Evolutionary conservation across 2,329 filamentous ascomycete species (phyloP).

Genomic region (Talaromyces atroroseus): DNA sequence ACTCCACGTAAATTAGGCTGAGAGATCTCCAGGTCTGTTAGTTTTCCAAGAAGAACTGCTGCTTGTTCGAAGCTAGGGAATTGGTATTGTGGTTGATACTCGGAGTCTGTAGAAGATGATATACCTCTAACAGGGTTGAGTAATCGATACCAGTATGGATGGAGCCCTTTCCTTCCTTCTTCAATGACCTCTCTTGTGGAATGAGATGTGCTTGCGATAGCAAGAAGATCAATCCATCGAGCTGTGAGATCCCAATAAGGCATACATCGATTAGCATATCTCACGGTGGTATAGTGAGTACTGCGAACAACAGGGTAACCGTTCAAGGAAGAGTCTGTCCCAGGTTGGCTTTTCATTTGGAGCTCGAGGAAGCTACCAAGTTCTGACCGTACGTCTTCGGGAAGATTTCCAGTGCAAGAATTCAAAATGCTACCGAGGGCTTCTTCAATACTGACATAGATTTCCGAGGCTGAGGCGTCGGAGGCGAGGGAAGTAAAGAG

Average conservation of each 20-base stretch:
- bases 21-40: conserved; percentile 26
- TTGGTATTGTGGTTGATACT: conserved; percentile 40
- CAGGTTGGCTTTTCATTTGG: conserved; percentile 55
- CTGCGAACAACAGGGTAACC: conserved; percentile 56
- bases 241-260: conserved; percentile 72
- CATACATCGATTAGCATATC: conserved; percentile 85
- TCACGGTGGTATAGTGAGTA: conserved; percentile 73
- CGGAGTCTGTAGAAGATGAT: conserved; percentile 49
- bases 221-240: conserved; percentile 84
- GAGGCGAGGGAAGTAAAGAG: conserved; percentile 77
- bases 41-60: conserved; percentile 19
- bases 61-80: conserved; percentile 32
- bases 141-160: conserved; percentile 67
- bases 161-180: conserved; percentile 81
- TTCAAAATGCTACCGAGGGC: conserved; percentile 73
- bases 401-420: conserved; percentile 47
- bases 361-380: conserved; percentile 58
- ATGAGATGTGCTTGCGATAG: conserved; percentile 56
- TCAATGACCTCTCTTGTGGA: conserved; percentile 80
- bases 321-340: conserved; percentile 33
- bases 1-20: conserved; percentile 41
- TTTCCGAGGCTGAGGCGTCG: conserved; percentile 66
- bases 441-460: conserved; percentile 83
- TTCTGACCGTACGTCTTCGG: conserved; percentile 36
- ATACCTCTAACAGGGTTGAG: conserved; percentile 49